Conservation (phyloP, 2,329 filamentous ascomycete genomes). For the Didymellaceae sp. region DNA sequence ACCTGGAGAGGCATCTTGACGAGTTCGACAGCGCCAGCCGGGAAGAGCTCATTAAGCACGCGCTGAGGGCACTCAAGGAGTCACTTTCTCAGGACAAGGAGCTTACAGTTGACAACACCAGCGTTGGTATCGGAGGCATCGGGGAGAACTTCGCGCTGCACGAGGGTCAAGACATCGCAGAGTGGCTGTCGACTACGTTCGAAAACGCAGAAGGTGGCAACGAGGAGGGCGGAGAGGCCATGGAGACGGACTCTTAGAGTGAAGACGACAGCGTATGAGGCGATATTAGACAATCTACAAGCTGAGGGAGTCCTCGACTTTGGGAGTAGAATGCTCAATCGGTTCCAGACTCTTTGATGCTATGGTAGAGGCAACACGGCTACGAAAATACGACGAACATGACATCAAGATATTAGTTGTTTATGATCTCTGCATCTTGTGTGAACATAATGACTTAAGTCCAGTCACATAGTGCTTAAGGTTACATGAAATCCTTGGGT, state of each 20-base stretch:
- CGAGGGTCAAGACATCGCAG: constrained; percentile 85
- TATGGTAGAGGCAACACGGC: constrained; percentile 13
- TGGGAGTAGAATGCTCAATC: not conserved
- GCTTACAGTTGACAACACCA: constrained; percentile 95
- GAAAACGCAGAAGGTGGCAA: constrained; percentile 52
- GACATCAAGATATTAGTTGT: not conserved
- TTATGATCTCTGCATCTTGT: not conserved
- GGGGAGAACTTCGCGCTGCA: constrained; percentile 87
- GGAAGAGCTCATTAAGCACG: constrained; percentile 90
- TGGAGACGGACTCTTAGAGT: constrained; percentile 61
- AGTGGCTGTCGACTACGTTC: constrained; percentile 77
- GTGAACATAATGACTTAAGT: no score
- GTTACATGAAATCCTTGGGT: no score
- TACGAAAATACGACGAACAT: constrained; percentile 36
- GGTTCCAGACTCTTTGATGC: not conserved
- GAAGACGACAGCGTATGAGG: not conserved
- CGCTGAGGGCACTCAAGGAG: constrained; percentile 90
- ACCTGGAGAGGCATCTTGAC: constrained; percentile 90
- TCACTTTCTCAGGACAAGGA: constrained; percentile 96
- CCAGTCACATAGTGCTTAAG: no score
- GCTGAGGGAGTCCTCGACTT: not conserved
- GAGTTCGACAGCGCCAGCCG: constrained; percentile 76
- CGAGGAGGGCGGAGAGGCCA: constrained; percentile 53
- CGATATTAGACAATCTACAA: constrained; percentile 1
- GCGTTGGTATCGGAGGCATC: constrained; percentile 80